Conservation (phyloP, 2,329 filamentous ascomycete genomes). For the Pyricularia sp. region DNA sequence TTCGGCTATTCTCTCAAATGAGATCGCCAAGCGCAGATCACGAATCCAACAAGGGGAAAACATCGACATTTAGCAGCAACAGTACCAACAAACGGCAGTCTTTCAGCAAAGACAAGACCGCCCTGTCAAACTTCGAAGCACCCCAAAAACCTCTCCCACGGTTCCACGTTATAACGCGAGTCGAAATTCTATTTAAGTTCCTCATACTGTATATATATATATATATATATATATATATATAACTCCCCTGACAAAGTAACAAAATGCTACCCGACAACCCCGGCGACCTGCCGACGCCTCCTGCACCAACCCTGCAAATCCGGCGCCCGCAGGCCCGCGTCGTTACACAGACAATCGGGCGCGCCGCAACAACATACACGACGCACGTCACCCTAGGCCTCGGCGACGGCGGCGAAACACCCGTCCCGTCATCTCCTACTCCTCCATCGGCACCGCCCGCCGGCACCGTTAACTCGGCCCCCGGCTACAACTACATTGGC, state of each 20-base stretch:
- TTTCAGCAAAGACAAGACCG: no score
- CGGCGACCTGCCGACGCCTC: neutral
- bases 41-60: no score
- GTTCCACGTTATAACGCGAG: no score
- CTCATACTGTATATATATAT: neutral
- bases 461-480: neutral
- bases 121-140: no score
- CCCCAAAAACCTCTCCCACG: no score
- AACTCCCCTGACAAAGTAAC: neutral
- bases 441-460: neutral
- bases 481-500: conserved; percentile 25
- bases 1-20: neutral
- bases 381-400: conserved; percentile 12
- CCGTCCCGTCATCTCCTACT: no score
- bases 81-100: no score
- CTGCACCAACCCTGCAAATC: neutral
- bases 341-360: conserved; percentile 26
- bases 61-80: no score
- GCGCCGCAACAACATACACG: conserved; percentile 25
- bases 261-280: neutral
- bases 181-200: neutral
- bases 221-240: neutral
- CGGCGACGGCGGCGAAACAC: neutral
- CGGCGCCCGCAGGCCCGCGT: conserved; percentile 9
- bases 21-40: neutral